Conservation (phyloP, 2,329 filamentous ascomycete genomes). For the Parascedosporium putredinis region DNA sequence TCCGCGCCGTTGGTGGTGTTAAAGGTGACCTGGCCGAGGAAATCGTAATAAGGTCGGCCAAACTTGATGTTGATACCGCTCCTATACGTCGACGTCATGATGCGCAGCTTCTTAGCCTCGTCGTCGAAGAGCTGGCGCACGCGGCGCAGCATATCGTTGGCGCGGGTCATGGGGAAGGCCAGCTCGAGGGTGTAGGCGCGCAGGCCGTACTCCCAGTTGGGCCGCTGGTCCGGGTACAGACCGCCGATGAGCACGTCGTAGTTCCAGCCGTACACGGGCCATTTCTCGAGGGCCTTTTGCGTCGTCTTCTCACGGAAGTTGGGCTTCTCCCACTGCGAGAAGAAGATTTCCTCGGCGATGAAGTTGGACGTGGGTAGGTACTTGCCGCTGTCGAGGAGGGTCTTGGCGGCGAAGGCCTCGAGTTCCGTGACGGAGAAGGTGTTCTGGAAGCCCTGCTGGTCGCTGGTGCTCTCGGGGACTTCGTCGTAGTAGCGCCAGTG, state of each 20-base stretch:
- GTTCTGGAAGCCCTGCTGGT: constrained; percentile 39
- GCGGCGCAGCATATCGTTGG: constrained; percentile 37
- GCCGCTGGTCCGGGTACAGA: constrained; percentile 34
- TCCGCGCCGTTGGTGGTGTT: constrained; percentile 36
- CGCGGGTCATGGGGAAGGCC: constrained; percentile 37
- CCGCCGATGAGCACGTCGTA: constrained; percentile 43
- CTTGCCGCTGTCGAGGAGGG: constrained; percentile 36
- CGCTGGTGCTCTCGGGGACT: constrained; percentile 26
- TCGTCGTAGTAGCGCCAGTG: constrained; percentile 42
- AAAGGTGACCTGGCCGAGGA: constrained; percentile 38
- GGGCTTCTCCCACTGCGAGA: constrained; percentile 35
- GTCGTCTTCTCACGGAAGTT: constrained; percentile 43
- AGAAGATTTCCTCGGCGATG: constrained; percentile 38
- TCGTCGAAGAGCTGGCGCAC: constrained; percentile 38
- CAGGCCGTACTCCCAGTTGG: constrained; percentile 39
- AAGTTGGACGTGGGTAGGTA: constrained; percentile 35
- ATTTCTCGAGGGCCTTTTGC: constrained; percentile 28
- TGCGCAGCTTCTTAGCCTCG: constrained; percentile 28
- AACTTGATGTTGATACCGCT: constrained; percentile 44
- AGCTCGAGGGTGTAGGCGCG: constrained; percentile 39
- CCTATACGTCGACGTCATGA: constrained; percentile 40
- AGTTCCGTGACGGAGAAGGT: constrained; percentile 37
- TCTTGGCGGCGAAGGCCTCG: constrained; percentile 29
- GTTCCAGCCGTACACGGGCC: constrained; percentile 43
- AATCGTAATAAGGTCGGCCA: constrained; percentile 35